Conservation (phyloP, 768 basidiomycete species). For the Lenzites betulinus region DNA sequence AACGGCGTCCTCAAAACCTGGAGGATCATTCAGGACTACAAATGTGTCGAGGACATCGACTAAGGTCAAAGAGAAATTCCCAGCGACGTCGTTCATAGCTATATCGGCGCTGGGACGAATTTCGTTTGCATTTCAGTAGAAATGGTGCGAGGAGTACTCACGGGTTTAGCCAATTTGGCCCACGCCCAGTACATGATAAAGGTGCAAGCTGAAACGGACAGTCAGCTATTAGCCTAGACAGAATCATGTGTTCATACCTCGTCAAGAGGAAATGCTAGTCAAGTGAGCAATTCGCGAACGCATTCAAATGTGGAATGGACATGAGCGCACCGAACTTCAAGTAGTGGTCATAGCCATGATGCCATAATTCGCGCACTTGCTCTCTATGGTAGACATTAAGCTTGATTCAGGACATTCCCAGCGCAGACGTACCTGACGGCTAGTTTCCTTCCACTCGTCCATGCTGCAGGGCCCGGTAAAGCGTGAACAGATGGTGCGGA, state of each 20-base stretch:
- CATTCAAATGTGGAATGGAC: conserved; percentile 14
- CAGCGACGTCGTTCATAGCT: conserved; percentile 89
- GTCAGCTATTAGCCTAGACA: not conserved
- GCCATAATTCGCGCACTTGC: conserved; percentile 77
- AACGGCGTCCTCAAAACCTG: conserved; percentile 84
- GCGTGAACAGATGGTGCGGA: conserved; percentile 15
- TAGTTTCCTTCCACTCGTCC: conserved; percentile 30
- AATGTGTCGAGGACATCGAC: conserved; percentile 86
- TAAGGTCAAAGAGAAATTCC: conserved; percentile 87
- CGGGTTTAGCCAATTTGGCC: conserved; percentile 87
- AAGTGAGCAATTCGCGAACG: not conserved
- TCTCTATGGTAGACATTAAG: conserved; percentile 45
- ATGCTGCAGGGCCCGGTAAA: conserved; percentile 22
- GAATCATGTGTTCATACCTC: conserved; percentile 60
- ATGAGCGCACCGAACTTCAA: conserved; percentile 69
- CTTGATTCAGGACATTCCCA: not conserved
- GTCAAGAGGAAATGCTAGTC: conserved; percentile 78
- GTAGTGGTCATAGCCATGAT: conserved; percentile 88
- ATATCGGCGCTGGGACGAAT: conserved; percentile 54
- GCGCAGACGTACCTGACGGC: conserved; percentile 26
- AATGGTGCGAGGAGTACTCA: conserved; percentile 40
- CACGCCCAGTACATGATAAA: conserved; percentile 81
- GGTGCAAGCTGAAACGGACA: conserved; percentile 67
- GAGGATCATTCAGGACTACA: conserved; percentile 79
- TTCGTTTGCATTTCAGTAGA: too few relatives aligned